These are phyloP conservation scores for Cajanus cajan DNA, from an alignment of 306 rosid genomes.

Conservation along the genomic window DNA sequence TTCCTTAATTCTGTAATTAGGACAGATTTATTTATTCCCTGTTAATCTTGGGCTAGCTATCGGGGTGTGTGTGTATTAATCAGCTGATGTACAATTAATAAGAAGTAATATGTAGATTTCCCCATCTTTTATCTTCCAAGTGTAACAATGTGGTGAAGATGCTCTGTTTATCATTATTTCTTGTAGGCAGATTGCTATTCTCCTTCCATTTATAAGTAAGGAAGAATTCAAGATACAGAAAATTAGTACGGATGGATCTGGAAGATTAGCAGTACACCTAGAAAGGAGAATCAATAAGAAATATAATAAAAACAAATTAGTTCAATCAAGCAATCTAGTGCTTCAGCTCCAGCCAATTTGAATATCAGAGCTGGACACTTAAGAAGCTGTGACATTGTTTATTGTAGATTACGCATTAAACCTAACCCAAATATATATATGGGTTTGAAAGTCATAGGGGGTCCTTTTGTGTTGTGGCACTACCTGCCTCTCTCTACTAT, in stretches of 20 bases:
- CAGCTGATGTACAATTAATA: background rate
- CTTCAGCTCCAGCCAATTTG: constrained; percentile 22
- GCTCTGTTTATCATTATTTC: background rate
- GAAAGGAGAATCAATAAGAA: background rate
- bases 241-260: background rate
- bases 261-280: background rate
- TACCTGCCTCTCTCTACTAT: background rate
- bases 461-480: constrained; percentile 1
- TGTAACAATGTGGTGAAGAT: background rate
- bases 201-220: background rate
- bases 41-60: too few species aligned
- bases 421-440: background rate
- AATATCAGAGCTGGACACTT: background rate
- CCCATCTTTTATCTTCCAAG: background rate
- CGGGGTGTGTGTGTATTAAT: too few species aligned
- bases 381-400: background rate
- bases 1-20: too few species aligned
- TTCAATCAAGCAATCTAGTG: background rate
- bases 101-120: background rate
- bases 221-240: background rate
- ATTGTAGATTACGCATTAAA: constrained; percentile 8
- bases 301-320: background rate
- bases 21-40: too few species aligned
- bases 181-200: background rate
- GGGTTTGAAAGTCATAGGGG: constrained; percentile 5